Conservation (phyloP, 2,329 filamentous ascomycete genomes). For the Talaromyces sp. region DNA sequence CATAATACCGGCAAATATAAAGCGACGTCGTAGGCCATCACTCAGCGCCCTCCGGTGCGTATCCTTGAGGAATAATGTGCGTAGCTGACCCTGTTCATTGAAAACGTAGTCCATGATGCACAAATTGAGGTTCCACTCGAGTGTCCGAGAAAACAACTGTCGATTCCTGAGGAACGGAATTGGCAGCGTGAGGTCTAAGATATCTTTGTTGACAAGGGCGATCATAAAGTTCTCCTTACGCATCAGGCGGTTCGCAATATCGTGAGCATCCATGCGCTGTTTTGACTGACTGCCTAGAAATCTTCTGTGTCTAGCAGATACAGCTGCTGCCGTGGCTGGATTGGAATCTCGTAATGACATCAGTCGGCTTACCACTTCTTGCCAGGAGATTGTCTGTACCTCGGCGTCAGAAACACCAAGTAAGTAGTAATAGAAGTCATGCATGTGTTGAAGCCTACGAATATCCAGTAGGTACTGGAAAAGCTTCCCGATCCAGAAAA, state of each 20-base stretch:
- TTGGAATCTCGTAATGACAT: slow-evolving; percentile 85
- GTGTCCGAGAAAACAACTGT: slow-evolving; percentile 82
- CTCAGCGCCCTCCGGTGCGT: slow-evolving; percentile 79
- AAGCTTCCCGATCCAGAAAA: slow-evolving; percentile 81
- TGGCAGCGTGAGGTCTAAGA: slow-evolving; percentile 82
- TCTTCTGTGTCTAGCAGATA: slow-evolving; percentile 61
- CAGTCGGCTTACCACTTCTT: slow-evolving; percentile 81
- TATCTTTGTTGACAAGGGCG: slow-evolving; percentile 94
- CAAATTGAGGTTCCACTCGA: slow-evolving; percentile 90
- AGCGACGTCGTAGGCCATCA: slow-evolving; percentile 73
- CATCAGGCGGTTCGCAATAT: slow-evolving; percentile 97
- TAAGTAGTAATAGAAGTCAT: slow-evolving; percentile 82
- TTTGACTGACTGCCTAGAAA: slow-evolving; percentile 83
- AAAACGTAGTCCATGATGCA: slow-evolving; percentile 94
- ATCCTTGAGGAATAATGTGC: slow-evolving; percentile 81
- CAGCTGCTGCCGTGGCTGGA: slow-evolving; percentile 71
- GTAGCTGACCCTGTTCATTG: slow-evolving; percentile 83
- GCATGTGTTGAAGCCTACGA: slow-evolving; percentile 72
- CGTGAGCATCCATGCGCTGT: slow-evolving; percentile 90
- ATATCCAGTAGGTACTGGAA: slow-evolving; percentile 75
- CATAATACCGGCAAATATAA: slow-evolving; percentile 80
- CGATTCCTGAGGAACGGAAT: slow-evolving; percentile 79
- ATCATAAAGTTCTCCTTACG: slow-evolving; percentile 96
- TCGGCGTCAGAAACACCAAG: slow-evolving; percentile 82
- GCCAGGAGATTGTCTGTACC: slow-evolving; percentile 94